Evolutionary conservation across 495 filamentous ascomycete species (phyloP).

Genomic region (Cryomyces minteri): DNA sequence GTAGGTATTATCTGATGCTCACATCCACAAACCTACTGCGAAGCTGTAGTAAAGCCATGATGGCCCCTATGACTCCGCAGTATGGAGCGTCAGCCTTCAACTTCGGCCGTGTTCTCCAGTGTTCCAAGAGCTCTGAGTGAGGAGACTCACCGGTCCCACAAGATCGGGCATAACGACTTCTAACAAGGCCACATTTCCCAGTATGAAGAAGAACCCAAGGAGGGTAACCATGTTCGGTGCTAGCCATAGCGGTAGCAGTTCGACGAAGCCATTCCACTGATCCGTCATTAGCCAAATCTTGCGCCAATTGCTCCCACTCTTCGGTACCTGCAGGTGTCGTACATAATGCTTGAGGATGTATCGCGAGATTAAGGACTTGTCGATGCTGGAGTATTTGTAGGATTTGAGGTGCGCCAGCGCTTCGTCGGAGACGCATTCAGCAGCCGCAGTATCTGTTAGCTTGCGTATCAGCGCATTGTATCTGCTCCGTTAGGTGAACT

Average conservation of each 20-base stretch:
- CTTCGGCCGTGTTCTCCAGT: background rate
- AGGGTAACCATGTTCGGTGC: conserved; percentile 97
- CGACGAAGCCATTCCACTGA: conserved; percentile 95
- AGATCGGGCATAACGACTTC: conserved; percentile 79
- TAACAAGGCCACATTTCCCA: conserved; percentile 66
- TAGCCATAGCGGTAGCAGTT: conserved; percentile 83
- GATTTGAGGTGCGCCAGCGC: conserved; percentile 67
- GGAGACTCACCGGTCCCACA: conserved; percentile 56
- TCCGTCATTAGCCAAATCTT: background rate
- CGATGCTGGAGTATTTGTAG: conserved; percentile 93
- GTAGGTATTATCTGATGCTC: conserved; percentile 9
- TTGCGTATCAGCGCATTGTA: too few relatives aligned
- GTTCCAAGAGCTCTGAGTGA: background rate
- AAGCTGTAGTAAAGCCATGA: conserved; percentile 92
- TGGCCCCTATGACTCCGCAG: conserved; percentile 38
- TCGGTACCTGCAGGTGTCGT: conserved; percentile 17
- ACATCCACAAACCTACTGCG: conserved; percentile 85
- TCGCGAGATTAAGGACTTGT: conserved; percentile 85
- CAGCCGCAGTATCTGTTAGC: conserved; percentile 20
- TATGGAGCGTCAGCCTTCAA: background rate
- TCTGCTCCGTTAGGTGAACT: too few relatives aligned
- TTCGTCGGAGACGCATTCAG: conserved; percentile 49
- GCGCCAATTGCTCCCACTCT: background rate
- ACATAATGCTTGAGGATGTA: conserved; percentile 94
- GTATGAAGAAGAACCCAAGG: conserved; percentile 83